Evolutionary conservation across 2,329 filamentous ascomycete species (phyloP).

Genomic region (Ophiostoma piceae): DNA sequence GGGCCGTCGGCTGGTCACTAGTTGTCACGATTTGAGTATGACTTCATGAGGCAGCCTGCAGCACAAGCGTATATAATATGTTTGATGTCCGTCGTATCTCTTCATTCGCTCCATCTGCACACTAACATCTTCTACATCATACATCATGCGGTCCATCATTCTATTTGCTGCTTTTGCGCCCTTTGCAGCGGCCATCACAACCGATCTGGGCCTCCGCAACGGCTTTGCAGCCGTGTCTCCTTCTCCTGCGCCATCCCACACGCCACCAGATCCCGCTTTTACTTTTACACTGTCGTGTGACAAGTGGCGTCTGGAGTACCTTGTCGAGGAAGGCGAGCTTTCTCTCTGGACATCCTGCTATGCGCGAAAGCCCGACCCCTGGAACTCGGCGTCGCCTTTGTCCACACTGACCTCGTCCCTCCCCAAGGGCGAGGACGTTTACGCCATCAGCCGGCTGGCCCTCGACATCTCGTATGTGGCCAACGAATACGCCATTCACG

Average conservation of each 20-base stretch:
- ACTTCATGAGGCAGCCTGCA: not conserved
- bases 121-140: not conserved
- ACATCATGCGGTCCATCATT: not conserved
- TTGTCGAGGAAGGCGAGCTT: not conserved
- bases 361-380: not conserved
- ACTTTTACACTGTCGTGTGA: slow-evolving; percentile 20
- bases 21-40: not conserved
- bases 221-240: not conserved
- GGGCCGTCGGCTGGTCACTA: not conserved
- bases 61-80: not conserved
- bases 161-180: not conserved
- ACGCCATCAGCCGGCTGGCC: slow-evolving; percentile 5
- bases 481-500: slow-evolving; percentile 12
- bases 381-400: not conserved
- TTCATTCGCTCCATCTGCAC: not conserved
- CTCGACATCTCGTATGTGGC: slow-evolving; percentile 22
- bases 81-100: not conserved
- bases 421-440: not conserved
- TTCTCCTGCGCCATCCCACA: not conserved
- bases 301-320: slow-evolving; percentile 17
- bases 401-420: not conserved
- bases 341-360: slow-evolving; percentile 13
- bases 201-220: not conserved
- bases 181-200: not conserved
- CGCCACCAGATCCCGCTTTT: slow-evolving; percentile 19